These are phyloP conservation scores for Pisolithus orientalis DNA, from an alignment of 768 basidiomycete genomes.

Conservation along the genomic window DNA sequence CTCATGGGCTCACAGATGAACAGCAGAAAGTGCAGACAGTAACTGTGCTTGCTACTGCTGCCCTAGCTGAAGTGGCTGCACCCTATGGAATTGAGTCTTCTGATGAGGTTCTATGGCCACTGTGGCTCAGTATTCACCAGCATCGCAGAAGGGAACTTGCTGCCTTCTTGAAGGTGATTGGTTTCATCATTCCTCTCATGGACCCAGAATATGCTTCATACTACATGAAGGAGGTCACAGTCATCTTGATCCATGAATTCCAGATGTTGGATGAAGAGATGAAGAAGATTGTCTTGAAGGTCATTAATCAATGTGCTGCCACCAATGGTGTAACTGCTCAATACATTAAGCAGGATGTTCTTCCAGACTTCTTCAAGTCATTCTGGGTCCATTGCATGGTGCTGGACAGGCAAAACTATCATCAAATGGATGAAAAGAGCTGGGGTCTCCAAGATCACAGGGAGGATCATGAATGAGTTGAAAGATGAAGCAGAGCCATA, in stretches of 20 bases:
- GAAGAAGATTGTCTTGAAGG: slow-evolving; percentile 99
- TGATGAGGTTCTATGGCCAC: slow-evolving; percentile 83
- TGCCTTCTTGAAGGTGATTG: no score
- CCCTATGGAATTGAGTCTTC: slow-evolving; percentile 99
- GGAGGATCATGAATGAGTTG: slow-evolving; percentile 61
- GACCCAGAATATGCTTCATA: slow-evolving; percentile 63
- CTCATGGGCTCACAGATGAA: no score
- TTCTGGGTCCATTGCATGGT: slow-evolving; percentile 99
- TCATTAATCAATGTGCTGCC: slow-evolving; percentile 97
- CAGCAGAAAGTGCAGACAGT: no score
- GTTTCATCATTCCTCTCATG: no score
- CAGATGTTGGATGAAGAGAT: slow-evolving; percentile 99
- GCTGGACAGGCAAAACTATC: slow-evolving; percentile 90
- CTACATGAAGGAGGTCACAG: no score
- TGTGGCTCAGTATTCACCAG: slow-evolving; percentile 63
- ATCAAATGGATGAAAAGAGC: slow-evolving; percentile 94
- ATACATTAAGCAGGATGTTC: slow-evolving; percentile 96
- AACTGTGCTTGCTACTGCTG: slow-evolving; percentile 56
- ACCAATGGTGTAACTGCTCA: slow-evolving; percentile 95
- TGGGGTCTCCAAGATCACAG: slow-evolving; percentile 94
- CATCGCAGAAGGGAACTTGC: no score
- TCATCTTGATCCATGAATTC: slow-evolving; percentile 86
- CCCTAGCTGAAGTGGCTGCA: slow-evolving; percentile 93
- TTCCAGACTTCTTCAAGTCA: slow-evolving; percentile 98
- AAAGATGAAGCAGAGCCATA: slow-evolving; percentile 68